Conservation (phyloP, 768 basidiomycete species). For the Rhizopogon vinicolor region DNA sequence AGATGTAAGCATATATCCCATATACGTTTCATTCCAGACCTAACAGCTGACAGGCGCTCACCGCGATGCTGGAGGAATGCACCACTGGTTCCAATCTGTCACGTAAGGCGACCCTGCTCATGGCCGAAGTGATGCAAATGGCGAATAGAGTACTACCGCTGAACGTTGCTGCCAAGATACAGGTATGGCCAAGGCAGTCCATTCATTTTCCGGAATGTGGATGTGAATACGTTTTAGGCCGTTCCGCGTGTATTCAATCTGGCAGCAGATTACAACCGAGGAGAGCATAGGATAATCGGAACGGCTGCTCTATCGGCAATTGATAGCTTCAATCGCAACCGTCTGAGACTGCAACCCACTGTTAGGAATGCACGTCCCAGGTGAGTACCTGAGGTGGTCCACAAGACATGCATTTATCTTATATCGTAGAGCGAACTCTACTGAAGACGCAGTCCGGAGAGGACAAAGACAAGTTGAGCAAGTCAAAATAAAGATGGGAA, state of each 20-base stretch:
- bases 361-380: conserved; percentile 59
- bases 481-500: conserved; percentile 80
- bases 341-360: conserved; percentile 59
- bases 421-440: conserved; percentile 59
- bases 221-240: conserved; percentile 42
- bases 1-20: conserved; percentile 52
- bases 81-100: conserved; percentile 68
- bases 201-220: background rate
- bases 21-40: background rate
- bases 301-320: conserved; percentile 82
- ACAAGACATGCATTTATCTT: background rate
- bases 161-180: conserved; percentile 75
- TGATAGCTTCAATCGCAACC: conserved; percentile 92
- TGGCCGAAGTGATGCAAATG: conserved; percentile 88
- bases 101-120: conserved; percentile 84
- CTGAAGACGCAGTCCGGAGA: conserved; percentile 82
- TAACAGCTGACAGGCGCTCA: conserved; percentile 58
- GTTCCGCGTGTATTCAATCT: conserved; percentile 82
- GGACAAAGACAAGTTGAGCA: conserved; percentile 91
- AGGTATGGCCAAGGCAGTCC: conserved; percentile 42
- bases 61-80: conserved; percentile 79
- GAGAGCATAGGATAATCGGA: conserved; percentile 77
- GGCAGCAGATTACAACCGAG: conserved; percentile 76
- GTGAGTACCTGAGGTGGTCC: conserved; percentile 30
- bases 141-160: conserved; percentile 85